Evolutionary conservation across 1,139 yeast species (phyloP).

Genomic region (Hyphopichia wangnamkhiaoensis): DNA sequence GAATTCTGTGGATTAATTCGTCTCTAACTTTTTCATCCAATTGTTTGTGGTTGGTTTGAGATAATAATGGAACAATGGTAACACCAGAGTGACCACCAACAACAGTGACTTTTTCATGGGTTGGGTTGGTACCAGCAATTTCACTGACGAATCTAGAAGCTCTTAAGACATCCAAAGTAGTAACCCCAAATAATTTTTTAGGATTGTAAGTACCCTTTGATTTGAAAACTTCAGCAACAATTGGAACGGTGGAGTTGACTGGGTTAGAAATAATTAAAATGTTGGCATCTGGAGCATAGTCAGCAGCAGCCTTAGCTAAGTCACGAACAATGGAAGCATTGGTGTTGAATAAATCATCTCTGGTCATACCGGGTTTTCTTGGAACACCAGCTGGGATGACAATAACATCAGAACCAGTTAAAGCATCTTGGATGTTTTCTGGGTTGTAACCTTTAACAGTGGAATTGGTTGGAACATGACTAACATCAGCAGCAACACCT

Average conservation of each 20-base stretch:
- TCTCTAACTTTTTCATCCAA: slow-evolving; percentile 59
- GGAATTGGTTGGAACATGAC: slow-evolving; percentile 85
- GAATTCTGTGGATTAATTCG: slow-evolving; percentile 81
- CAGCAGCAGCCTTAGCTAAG: slow-evolving; percentile 79
- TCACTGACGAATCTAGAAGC: slow-evolving; percentile 79
- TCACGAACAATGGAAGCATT: slow-evolving; percentile 89
- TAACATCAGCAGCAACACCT: slow-evolving; percentile 91
- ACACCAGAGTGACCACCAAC: slow-evolving; percentile 98
- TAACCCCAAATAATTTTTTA: slow-evolving; percentile 84
- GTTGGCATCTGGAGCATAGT: slow-evolving; percentile 71
- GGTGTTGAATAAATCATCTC: slow-evolving; percentile 92
- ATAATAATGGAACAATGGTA: slow-evolving; percentile 86
- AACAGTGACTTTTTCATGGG: slow-evolving; percentile 70
- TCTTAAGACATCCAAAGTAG: slow-evolving; percentile 87
- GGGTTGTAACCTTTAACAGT: slow-evolving; percentile 71
- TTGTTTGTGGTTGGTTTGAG: slow-evolving; percentile 56
- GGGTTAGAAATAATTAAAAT: slow-evolving; percentile 88
- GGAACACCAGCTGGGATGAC: slow-evolving; percentile 97
- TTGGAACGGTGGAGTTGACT: slow-evolving; percentile 93
- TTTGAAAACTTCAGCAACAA: slow-evolving; percentile 83
- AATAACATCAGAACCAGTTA: slow-evolving; percentile 72
- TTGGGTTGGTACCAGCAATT: slow-evolving; percentile 56
- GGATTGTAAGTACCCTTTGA: slow-evolving; percentile 76
- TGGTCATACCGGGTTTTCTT: slow-evolving; percentile 97
- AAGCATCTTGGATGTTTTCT: slow-evolving; percentile 58